Conservation (phyloP, 2,329 filamentous ascomycete species). For the Phaeosphaeria sp. region DNA sequence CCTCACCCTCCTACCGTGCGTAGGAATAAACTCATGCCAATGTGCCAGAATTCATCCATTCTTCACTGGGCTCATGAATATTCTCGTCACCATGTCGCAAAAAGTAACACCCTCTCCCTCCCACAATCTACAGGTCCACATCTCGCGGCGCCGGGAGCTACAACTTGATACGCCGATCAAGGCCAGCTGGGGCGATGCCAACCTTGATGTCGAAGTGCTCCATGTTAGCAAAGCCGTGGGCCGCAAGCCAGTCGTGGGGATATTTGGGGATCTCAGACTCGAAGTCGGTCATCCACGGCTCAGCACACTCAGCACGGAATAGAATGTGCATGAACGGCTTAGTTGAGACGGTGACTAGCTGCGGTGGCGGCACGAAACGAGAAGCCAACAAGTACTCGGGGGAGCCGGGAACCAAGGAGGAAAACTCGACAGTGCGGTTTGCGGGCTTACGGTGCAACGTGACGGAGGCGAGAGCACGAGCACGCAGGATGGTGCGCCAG, state of each 20-base stretch:
- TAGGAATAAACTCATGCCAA: neutral
- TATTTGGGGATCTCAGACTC: slow-evolving; percentile 13
- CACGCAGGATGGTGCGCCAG: slow-evolving; percentile 33
- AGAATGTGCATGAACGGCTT: slow-evolving; percentile 34
- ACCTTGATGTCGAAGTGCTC: slow-evolving; percentile 38
- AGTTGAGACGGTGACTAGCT: neutral
- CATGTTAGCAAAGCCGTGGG: slow-evolving; percentile 31
- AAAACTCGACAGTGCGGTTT: neutral
- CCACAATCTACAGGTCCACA: neutral
- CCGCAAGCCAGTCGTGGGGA: slow-evolving; percentile 21
- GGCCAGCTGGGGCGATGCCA: slow-evolving; percentile 13
- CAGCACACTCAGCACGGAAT: slow-evolving; percentile 25
- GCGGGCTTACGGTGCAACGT: slow-evolving; percentile 25
- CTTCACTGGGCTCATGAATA: neutral
- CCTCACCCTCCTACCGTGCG: neutral
- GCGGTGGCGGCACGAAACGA: neutral
- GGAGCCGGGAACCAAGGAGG: neutral
- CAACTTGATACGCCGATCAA: neutral
- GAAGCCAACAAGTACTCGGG: neutral
- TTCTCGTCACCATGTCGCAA: neutral
- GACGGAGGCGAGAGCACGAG: slow-evolving; percentile 24
- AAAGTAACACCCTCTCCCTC: neutral
- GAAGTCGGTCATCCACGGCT: slow-evolving; percentile 29
- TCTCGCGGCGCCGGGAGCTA: neutral
- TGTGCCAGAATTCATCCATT: neutral